Percentiles rank a stretch among this genome's conserved stretches.
Conservation (phyloP, 257 asterid species). For the Catharanthus roseus region DNA sequence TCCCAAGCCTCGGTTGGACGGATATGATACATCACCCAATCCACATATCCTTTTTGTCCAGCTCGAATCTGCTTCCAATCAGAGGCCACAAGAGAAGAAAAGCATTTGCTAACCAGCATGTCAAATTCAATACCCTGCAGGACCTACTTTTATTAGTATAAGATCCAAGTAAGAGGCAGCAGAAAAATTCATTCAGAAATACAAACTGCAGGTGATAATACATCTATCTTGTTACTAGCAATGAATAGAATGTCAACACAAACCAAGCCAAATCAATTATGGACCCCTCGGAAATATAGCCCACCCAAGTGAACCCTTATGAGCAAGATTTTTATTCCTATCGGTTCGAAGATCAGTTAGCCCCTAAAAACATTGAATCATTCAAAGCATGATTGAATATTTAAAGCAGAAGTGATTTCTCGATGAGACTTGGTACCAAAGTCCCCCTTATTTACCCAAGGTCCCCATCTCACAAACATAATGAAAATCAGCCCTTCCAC, state of each 20-base stretch:
- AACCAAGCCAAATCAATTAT: not conserved
- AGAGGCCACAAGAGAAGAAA: not conserved
- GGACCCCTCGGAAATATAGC: not conserved
- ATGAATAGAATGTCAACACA: too few species aligned
- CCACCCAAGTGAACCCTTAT: not conserved
- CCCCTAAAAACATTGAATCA: not conserved
- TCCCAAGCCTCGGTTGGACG: not conserved
- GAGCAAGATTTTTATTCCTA: not conserved
- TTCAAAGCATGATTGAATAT: too few species aligned
- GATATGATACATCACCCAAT: not conserved
- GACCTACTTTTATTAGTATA: not conserved
- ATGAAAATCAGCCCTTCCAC: not conserved
- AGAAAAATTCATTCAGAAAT: not conserved
- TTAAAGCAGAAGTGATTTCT: too few species aligned
- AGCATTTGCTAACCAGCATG: not conserved
- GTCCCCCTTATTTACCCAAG: too few species aligned
- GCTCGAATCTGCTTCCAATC: not conserved
- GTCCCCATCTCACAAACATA: not conserved
- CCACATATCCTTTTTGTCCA: not conserved
- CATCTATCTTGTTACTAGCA: not conserved
- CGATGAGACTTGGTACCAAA: too few species aligned
- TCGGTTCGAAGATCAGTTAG: not conserved
- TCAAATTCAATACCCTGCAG: conserved; percentile 17
- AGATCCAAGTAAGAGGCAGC: not conserved
- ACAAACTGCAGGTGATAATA: not conserved